These are phyloP conservation scores for Zangia roseola DNA, from an alignment of 768 basidiomycete species.

Conservation along the genomic window DNA sequence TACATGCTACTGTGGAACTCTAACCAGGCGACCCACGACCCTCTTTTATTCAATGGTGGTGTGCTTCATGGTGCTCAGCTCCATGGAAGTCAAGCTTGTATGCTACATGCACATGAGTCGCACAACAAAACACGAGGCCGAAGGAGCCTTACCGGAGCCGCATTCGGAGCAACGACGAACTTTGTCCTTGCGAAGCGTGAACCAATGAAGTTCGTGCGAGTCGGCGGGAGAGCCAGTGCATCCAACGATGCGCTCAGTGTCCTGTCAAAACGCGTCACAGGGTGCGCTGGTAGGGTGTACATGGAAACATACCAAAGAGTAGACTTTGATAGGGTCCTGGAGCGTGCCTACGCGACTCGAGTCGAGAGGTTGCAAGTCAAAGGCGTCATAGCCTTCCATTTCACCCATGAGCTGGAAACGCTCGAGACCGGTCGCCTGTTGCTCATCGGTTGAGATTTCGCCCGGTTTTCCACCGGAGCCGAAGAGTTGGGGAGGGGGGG, in stretches of 20 bases:
- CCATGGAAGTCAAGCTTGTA: conserved; percentile 76
- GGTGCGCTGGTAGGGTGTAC: neutral
- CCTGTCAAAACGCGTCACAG: conserved; percentile 42
- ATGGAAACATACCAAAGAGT: conserved; percentile 66
- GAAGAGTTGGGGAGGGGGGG: conserved; percentile 63
- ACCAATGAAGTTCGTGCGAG: conserved; percentile 93
- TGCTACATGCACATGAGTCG: conserved; percentile 41
- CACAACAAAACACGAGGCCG: neutral
- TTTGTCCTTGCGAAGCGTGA: conserved; percentile 63
- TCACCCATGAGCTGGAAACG: conserved; percentile 91
- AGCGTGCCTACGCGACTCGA: conserved; percentile 85
- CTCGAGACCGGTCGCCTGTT: conserved; percentile 95
- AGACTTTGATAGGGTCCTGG: conserved; percentile 82
- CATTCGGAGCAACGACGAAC: conserved; percentile 87
- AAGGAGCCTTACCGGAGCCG: conserved; percentile 69
- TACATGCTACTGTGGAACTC: conserved; percentile 20
- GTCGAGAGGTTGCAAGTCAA: conserved; percentile 85
- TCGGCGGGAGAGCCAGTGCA: conserved; percentile 96
- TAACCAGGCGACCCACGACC: conserved; percentile 3
- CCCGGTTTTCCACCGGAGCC: conserved; percentile 73
- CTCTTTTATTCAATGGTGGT: conserved; percentile 41
- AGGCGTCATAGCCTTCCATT: conserved; percentile 83
- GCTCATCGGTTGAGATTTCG: conserved; percentile 77
- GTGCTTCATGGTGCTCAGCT: conserved; percentile 45
- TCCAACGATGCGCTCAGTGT: conserved; percentile 80